phyloP scores from a whole-genome alignment of 495 filamentous ascomycete species.

The Penicillium chermesinum region DNA sequence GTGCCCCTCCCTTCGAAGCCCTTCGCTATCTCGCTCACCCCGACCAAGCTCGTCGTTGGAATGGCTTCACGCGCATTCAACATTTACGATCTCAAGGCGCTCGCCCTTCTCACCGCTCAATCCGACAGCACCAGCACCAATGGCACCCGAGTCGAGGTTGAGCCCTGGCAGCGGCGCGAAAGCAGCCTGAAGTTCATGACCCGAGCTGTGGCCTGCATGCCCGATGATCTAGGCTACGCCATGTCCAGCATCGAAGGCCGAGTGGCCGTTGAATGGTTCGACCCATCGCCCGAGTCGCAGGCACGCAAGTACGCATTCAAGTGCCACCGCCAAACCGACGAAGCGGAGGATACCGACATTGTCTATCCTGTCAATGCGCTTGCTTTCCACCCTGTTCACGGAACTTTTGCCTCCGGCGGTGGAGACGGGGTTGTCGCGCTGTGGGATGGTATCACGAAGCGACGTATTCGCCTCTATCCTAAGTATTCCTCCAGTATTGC shows the following conservation, averaged over 20 bases:
- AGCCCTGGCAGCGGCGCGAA: constrained; percentile 87
- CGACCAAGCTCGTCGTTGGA: constrained; percentile 83
- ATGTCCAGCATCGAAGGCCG: constrained; percentile 85
- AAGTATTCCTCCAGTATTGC: constrained; percentile 73
- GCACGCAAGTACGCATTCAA: constrained; percentile 97
- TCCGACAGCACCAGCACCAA: constrained; percentile 30
- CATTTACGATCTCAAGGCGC: constrained; percentile 81
- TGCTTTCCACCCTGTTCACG: constrained; percentile 83
- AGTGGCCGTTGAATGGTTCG: constrained; percentile 96
- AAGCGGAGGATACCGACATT: constrained; percentile 68
- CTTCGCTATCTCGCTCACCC: constrained; percentile 75
- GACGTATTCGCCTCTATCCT: constrained; percentile 85
- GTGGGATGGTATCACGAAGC: constrained; percentile 91
- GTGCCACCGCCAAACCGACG: constrained; percentile 75
- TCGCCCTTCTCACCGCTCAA: constrained; percentile 51
- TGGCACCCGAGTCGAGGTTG: constrained; percentile 48
- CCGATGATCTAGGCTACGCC: constrained; percentile 87
- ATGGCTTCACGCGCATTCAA: constrained; percentile 89
- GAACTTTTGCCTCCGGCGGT: constrained; percentile 89
- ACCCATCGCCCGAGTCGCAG: constrained; percentile 76
- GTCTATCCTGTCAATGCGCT: constrained; percentile 95
- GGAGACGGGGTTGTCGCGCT: constrained; percentile 92
- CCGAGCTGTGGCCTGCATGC: constrained; percentile 92
- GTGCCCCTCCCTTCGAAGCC: constrained; percentile 76
- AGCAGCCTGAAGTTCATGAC: constrained; percentile 94